Evolutionary conservation across 2,329 filamentous ascomycete species (phyloP), one percentile per base, ranked within the genome.

Genomic region (Epichloe gansuensis): DNA sequence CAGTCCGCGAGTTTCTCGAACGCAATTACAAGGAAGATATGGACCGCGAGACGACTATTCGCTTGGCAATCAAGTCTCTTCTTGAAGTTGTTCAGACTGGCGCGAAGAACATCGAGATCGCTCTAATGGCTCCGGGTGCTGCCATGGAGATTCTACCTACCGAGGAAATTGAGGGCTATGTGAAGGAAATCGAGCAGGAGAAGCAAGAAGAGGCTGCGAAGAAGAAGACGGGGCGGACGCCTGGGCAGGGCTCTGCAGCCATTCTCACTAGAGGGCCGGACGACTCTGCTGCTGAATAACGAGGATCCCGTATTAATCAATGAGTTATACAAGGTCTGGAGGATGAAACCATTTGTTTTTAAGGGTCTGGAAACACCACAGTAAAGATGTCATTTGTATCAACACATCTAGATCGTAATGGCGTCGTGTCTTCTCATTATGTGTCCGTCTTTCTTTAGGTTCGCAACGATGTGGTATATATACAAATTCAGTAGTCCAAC

Each of bases 61-160:
- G 94, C 67, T 78, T 98, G 62, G 93, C 93, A 7, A 94, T 98
- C 77, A 98, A 98, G 78, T 98, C 93, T 41, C 80, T 98, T 59
- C 76, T 98, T 56, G 93, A 98, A 72, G 93, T 98, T 51, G 93
- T 98, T 57, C 93, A 98, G 74, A 98, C 93, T 3, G 93, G 93
- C 58, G 93, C 93, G 51, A 98, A 98, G 83, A 98, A 98, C 73
- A 98, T 98, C 65, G 93, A 98, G 75, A 97, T 98, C 65, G 93
- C 94, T 54, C 85, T 98, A 66, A 96, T 97, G 90, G 88, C 89
- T 7, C 91, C 93, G 6, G 91, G 89, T 50, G 90, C 95, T 76
- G 71, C 79, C 15, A 82, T 98, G 58, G 91, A 97, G 76, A 91
- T 95, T 83, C 80, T 98, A 61, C 88, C 90, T 2, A 86, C 91